phyloP scores from a whole-genome alignment of 2,329 filamentous ascomycete species.

The Botryotinia narcissicola region DNA sequence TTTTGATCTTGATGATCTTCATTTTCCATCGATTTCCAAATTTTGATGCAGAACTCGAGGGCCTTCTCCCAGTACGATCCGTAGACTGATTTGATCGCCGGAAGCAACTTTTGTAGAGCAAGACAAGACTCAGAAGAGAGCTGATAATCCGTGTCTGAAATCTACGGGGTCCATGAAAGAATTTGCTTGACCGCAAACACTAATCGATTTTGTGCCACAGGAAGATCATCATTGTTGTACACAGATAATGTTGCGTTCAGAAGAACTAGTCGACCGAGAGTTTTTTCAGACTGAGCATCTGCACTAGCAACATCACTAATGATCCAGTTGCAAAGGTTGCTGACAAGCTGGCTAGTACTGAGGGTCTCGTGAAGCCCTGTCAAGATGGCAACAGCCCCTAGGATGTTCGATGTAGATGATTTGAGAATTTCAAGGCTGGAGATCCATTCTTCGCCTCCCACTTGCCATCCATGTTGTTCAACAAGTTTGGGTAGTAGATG shows the following conservation, averaged over 20 bases:
- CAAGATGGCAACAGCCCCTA: constrained; percentile 51
- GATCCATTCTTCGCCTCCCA: constrained; percentile 49
- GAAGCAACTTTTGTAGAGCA: constrained; percentile 61
- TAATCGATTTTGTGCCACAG: constrained; percentile 51
- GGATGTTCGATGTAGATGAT: constrained; percentile 45
- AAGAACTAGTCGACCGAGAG: constrained; percentile 50
- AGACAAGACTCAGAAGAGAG: constrained; percentile 54
- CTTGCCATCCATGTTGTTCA: constrained; percentile 47
- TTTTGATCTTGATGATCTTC: constrained; percentile 46
- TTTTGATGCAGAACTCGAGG: constrained; percentile 55
- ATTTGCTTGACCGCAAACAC: constrained; percentile 81
- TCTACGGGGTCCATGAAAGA: constrained; percentile 63
- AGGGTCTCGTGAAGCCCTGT: constrained; percentile 50
- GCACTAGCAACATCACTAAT: constrained; percentile 59
- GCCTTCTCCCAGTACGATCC: constrained; percentile 79
- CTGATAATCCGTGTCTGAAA: constrained; percentile 45
- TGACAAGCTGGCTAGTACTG: constrained; percentile 48
- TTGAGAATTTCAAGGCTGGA: constrained; percentile 48
- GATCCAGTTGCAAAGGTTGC: constrained; percentile 57
- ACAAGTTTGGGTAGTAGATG: constrained; percentile 49
- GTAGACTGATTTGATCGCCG: constrained; percentile 76
- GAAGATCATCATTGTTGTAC: constrained; percentile 52
- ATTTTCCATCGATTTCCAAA: constrained; percentile 52
- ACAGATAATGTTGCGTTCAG: constrained; percentile 53
- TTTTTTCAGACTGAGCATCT: constrained; percentile 44